These are phyloP conservation scores for Mycena vitilis DNA, from an alignment of 768 basidiomycete species.

Conservation along the genomic window DNA sequence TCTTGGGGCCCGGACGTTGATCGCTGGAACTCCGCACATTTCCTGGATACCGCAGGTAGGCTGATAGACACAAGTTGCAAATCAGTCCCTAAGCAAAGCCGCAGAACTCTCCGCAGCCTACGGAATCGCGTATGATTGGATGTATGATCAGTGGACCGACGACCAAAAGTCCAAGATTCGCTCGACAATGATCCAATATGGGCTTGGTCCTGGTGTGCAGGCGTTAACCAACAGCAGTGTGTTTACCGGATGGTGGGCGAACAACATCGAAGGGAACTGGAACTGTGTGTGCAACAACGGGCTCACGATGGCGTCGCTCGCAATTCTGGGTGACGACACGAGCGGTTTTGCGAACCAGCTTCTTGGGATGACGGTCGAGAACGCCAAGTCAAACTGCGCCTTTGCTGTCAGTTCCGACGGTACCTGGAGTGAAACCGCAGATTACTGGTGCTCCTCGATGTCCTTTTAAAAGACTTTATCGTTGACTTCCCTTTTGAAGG, in stretches of 20 bases:
- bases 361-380: slow-evolving; percentile 74
- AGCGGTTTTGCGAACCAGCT: slow-evolving; percentile 77
- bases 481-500: slow-evolving; percentile 66
- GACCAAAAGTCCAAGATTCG: slow-evolving; percentile 79
- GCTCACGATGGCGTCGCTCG: slow-evolving; percentile 88
- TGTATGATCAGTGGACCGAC: slow-evolving; percentile 85
- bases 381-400: slow-evolving; percentile 84
- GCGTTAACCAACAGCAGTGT: slow-evolving; percentile 60
- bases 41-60: slow-evolving; percentile 77
- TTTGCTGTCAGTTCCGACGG: slow-evolving; percentile 75
- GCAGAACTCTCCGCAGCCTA: slow-evolving; percentile 90
- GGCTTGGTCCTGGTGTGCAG: slow-evolving; percentile 72
- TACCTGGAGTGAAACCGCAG: slow-evolving; percentile 89
- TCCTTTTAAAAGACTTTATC: too few relatives aligned
- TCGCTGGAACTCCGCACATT: slow-evolving; percentile 91
- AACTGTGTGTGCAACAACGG: slow-evolving; percentile 97
- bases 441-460: slow-evolving; percentile 68
- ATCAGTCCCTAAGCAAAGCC: not conserved
- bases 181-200: slow-evolving; percentile 80
- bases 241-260: slow-evolving; percentile 81
- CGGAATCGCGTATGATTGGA: slow-evolving; percentile 96
- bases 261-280: slow-evolving; percentile 86
- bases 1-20: slow-evolving; percentile 74
- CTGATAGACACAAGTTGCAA: not conserved
- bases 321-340: slow-evolving; percentile 87